Conservation (phyloP, 106 monocot species). For the Dendrobium huoshanense region DNA sequence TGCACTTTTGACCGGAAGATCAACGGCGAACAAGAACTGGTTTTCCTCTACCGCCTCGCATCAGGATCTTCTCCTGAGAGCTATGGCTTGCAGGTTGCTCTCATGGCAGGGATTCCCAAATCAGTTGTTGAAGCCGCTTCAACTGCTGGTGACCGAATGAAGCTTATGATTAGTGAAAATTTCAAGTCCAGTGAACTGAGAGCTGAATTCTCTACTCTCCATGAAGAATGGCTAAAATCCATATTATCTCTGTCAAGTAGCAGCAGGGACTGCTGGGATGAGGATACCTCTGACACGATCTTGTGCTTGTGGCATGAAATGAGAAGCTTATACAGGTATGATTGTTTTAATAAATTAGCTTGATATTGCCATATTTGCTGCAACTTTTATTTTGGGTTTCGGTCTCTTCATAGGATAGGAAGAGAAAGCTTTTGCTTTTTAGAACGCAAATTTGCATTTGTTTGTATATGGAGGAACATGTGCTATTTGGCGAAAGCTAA, state of each 20-base stretch:
- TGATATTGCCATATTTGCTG: background rate
- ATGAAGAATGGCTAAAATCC: slow-evolving; percentile 70
- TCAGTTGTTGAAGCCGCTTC: slow-evolving; percentile 56
- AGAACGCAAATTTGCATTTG: background rate
- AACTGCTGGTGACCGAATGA: slow-evolving; percentile 52
- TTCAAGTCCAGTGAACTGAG: slow-evolving; percentile 74
- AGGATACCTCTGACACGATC: slow-evolving; percentile 68
- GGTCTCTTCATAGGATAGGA: too few relatives aligned
- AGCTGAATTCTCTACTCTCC: slow-evolving; percentile 63
- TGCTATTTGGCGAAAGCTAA: background rate
- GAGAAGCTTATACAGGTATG: slow-evolving; percentile 24
- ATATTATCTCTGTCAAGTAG: slow-evolving; percentile 36
- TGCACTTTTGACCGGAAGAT: slow-evolving; percentile 39
- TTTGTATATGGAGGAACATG: background rate
- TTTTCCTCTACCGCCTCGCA: slow-evolving; percentile 78
- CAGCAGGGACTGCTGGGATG: slow-evolving; percentile 25
- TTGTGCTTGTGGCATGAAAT: slow-evolving; percentile 86
- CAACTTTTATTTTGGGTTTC: background rate
- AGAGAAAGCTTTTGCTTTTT: background rate
- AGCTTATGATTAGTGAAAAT: slow-evolving; percentile 27
- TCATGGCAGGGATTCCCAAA: slow-evolving; percentile 69
- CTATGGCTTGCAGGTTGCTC: slow-evolving; percentile 85
- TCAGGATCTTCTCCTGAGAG: slow-evolving; percentile 81
- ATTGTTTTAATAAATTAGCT: background rate
- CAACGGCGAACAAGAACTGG: slow-evolving; percentile 33